phyloP scores from a whole-genome alignment of 805 yeast genomes.

The Priceomyces haplophilus region DNA sequence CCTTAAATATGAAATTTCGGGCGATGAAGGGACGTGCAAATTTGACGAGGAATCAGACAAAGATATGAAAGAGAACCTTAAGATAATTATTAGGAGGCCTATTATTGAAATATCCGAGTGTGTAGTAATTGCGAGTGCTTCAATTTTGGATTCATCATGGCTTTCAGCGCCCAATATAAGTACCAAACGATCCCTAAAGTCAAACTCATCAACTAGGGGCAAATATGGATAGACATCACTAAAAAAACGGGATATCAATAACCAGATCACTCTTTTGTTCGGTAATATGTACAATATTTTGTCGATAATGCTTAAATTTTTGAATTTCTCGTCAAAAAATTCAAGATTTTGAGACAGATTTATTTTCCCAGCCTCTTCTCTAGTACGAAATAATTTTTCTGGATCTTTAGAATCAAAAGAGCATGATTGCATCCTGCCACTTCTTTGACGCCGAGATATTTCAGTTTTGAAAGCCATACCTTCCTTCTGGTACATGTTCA shows the following conservation, averaged over 20 bases:
- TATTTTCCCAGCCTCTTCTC: constrained; percentile 5
- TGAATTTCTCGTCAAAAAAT: constrained; percentile 6
- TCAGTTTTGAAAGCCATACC: neutral
- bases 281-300: constrained; percentile 5
- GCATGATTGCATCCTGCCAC: constrained; percentile 34
- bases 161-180: constrained; percentile 23
- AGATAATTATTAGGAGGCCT: constrained; percentile 31
- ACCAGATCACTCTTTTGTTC: constrained; percentile 21
- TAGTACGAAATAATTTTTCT: constrained; percentile 3
- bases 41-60: constrained; percentile 20
- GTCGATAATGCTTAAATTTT: neutral
- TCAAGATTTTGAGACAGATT: too few relatives aligned
- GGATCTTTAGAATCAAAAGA: constrained; percentile 29
- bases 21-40: constrained; percentile 17
- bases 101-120: constrained; percentile 26
- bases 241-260: constrained; percentile 24
- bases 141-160: constrained; percentile 15
- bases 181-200: constrained; percentile 17
- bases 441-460: constrained; percentile 8
- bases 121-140: too few relatives aligned
- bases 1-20: constrained; percentile 26
- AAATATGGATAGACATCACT: constrained; percentile 22
- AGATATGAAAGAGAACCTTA: constrained; percentile 25
- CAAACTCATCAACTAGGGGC: constrained; percentile 31
- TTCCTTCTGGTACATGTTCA: neutral